These are phyloP conservation scores for Lepiota venenata DNA, from an alignment of 768 basidiomycete genomes.

Conservation along the genomic window DNA sequence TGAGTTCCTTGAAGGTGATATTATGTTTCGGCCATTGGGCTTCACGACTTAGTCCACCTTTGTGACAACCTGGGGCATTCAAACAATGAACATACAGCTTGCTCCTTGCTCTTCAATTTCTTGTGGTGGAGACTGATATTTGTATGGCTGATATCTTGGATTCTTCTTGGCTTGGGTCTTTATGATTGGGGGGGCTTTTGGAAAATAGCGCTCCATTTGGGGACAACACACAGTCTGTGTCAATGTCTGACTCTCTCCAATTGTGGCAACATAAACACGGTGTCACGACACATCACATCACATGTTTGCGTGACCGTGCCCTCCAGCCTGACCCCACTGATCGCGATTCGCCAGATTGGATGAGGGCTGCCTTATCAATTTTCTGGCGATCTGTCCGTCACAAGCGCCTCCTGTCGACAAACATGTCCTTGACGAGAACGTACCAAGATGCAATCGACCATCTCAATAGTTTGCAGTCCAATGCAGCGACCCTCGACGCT, in stretches of 20 bases:
- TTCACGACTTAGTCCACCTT: constrained; percentile 1
- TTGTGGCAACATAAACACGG: neutral
- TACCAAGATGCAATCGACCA: constrained; percentile 73
- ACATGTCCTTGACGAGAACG: constrained; percentile 55
- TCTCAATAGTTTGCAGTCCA: constrained; percentile 84
- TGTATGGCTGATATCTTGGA: constrained; percentile 13
- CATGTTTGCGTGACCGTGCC: neutral
- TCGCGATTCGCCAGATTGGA: constrained; percentile 8
- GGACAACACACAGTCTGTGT: neutral
- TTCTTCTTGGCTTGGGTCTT: constrained; percentile 10
- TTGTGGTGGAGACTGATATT: neutral
- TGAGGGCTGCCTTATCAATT: constrained; percentile 21
- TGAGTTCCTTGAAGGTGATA: constrained; percentile 33
- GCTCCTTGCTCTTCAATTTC: neutral
- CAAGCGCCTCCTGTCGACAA: constrained; percentile 15
- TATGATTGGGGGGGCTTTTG: constrained; percentile 12
- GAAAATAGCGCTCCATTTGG: constrained; percentile 15
- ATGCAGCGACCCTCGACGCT: constrained; percentile 89
- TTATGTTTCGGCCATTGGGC: neutral
- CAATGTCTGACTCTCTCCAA: neutral
- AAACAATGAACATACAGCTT: constrained; percentile 5
- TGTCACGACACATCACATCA: neutral
- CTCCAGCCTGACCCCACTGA: neutral
- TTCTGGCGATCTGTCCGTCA: constrained; percentile 19
- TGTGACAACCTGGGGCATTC: constrained; percentile 12